These are phyloP conservation scores for Entomortierella chlamydospora DNA, from an alignment of 192 early-diverging fungal species.

Conservation along the genomic window DNA sequence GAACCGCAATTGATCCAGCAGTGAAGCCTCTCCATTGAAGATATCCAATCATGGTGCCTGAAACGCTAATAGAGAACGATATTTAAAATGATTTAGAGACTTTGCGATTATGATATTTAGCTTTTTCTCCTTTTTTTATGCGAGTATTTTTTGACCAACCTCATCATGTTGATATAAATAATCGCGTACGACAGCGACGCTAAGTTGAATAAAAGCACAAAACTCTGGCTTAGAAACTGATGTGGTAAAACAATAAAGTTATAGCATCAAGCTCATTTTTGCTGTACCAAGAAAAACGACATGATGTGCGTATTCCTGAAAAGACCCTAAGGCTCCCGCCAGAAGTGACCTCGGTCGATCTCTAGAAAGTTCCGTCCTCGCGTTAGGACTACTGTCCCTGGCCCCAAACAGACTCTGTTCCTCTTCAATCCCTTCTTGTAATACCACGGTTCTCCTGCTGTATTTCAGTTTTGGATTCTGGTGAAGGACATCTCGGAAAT, in stretches of 20 bases:
- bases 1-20: conserved; percentile 29
- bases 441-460: background rate
- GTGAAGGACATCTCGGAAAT: background rate
- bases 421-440: background rate
- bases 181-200: conserved; percentile 45
- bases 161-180: conserved; percentile 53
- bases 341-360: background rate
- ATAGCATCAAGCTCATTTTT: background rate
- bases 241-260: too few species aligned
- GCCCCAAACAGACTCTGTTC: background rate
- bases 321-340: background rate
- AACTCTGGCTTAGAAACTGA: background rate
- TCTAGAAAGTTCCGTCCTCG: background rate
- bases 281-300: conserved; percentile 37
- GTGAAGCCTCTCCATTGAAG: conserved; percentile 38
- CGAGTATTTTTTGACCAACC: too few species aligned
- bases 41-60: conserved; percentile 53
- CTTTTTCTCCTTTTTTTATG: too few species aligned
- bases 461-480: background rate
- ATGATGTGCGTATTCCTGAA: conserved; percentile 26
- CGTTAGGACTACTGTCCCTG: background rate
- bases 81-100: too few species aligned
- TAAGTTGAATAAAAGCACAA: background rate
- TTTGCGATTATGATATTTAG: too few species aligned
- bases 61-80: too few species aligned